Conservation (phyloP, 108 stramenopile genomes). For the Bacterosira constricta region DNA sequence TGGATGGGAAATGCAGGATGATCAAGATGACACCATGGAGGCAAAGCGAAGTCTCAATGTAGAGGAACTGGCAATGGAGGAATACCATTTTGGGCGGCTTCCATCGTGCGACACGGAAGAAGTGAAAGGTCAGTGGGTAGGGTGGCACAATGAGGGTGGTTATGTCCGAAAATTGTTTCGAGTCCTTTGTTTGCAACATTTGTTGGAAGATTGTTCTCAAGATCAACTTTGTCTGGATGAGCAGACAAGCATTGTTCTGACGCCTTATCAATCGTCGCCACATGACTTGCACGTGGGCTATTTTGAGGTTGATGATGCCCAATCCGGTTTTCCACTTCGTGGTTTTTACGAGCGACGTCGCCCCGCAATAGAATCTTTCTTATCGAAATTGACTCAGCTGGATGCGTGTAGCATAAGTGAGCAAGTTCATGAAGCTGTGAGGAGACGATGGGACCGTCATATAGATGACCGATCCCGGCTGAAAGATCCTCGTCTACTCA, state of each 20-base stretch:
- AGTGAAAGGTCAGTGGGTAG: constrained; percentile 62
- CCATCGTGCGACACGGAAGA: constrained; percentile 34
- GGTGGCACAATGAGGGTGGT: constrained; percentile 86
- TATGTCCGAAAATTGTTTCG: constrained; percentile 76
- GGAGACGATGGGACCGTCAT: constrained; percentile 41
- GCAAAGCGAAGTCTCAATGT: constrained; percentile 67
- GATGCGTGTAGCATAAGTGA: constrained; percentile 51
- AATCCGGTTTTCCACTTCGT: constrained; percentile 1
- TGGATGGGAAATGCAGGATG: constrained; percentile 63
- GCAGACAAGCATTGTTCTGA: constrained; percentile 56
- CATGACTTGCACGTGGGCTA: constrained; percentile 83
- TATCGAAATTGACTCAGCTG: constrained; percentile 43
- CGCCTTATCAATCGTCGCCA: constrained; percentile 83
- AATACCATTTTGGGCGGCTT: constrained; percentile 67
- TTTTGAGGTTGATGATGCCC: not conserved
- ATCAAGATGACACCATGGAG: constrained; percentile 20
- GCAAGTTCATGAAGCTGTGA: constrained; percentile 55
- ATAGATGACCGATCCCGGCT: constrained; percentile 2
- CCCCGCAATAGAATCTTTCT: constrained; percentile 53
- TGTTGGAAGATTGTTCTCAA: not conserved
- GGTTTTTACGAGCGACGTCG: constrained; percentile 68
- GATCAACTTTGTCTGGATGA: constrained; percentile 3
- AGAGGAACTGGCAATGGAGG: constrained; percentile 82
- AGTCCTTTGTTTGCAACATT: constrained; percentile 57
- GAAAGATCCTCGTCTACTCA: constrained; percentile 52